A percentile compares a stretch with the other conserved stretches of the same genome.
These are phyloP conservation scores for Calendula officinalis DNA, from an alignment of 129 eudicot species.

Conservation along the genomic window DNA sequence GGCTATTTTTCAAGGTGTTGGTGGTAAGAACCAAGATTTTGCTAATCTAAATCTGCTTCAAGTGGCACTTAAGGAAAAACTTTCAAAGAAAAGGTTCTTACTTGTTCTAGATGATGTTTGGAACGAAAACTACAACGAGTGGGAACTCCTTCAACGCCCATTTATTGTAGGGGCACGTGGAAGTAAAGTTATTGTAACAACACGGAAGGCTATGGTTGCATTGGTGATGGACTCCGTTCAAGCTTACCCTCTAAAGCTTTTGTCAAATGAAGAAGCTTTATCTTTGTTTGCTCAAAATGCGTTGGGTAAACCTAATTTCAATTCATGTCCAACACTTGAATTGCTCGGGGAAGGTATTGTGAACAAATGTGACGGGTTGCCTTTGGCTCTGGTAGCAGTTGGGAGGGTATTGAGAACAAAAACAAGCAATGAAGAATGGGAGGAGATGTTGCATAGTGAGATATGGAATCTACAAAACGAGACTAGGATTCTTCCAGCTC, in stretches of 20 bases:
- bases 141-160: conserved; percentile 42
- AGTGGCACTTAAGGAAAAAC: conserved; percentile 23
- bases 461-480: conserved; percentile 23
- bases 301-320: conserved; percentile 9
- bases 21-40: conserved; percentile 21
- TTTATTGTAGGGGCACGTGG: conserved; percentile 45
- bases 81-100: conserved; percentile 47
- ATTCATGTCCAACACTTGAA: conserved; percentile 19
- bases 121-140: conserved; percentile 35
- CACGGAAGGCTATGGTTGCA: conserved; percentile 46
- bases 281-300: conserved; percentile 39
- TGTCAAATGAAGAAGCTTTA: conserved; percentile 27
- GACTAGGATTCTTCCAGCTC: conserved; percentile 21
- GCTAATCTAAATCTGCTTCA: conserved; percentile 33
- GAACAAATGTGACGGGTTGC: conserved; percentile 31
- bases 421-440: conserved; percentile 11
- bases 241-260: conserved; percentile 22
- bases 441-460: conserved; percentile 14
- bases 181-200: conserved; percentile 63
- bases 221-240: conserved; percentile 34
- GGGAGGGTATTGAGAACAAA: conserved; percentile 26
- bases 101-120: conserved; percentile 78
- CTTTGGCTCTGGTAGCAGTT: conserved; percentile 27
- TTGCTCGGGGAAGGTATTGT: conserved; percentile 23
- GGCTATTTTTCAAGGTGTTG: conserved; percentile 44